Base-by-base conservation (phyloP, 2,329 filamentous ascomycete species). In the Fusarium mundagurra region DNA sequence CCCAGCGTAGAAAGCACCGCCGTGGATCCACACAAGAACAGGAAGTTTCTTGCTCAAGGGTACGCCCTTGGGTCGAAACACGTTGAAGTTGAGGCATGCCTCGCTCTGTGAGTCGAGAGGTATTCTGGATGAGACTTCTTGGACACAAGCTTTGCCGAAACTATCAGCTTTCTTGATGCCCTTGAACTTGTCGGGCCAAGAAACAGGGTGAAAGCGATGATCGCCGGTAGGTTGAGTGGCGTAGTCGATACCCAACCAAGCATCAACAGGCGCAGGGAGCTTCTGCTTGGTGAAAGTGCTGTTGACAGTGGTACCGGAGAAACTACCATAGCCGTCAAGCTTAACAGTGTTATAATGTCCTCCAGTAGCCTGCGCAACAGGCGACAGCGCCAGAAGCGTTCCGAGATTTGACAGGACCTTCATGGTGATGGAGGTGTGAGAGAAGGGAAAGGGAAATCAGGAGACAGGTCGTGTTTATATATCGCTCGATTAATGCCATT, bases 221-320 rank as follows among this genome's bases (percentile, higher is more conserved):
- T 83, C 77, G 10, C 83, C 84, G 3, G 82, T 81, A 0, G 84
- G 85, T 36, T 85, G 83, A 1, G 78, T 77, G 1, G 86, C 82
- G 55, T 86, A 88, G 72, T 86, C 84, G 38, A 87, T 82, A 6
- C 85, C 85, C 11, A 87, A 77, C 86, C 85, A 88, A 0, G 86
- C 85, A 69, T 87, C 84, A 4, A 87, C 82, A 0, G 81, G 36
- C 2, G 61, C 38, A 6, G 75, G 71, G 0, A 77, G 55, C 0
- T 61, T 39, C 12, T 73, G 50, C 18, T 61, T 68, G 16, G 51
- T 71, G 4, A 76, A 64, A 0, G 75, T 77, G 17, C 60, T 64
- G 41, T 77, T 77, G 36, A 76, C 14, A 1, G 68, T 68, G 0
- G 71, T 77, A 4, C 75, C 75, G 3, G 73, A 76, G 18, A 76